phyloP scores from a whole-genome alignment of 495 filamentous ascomycete species.

The Haplographium delicatum region DNA sequence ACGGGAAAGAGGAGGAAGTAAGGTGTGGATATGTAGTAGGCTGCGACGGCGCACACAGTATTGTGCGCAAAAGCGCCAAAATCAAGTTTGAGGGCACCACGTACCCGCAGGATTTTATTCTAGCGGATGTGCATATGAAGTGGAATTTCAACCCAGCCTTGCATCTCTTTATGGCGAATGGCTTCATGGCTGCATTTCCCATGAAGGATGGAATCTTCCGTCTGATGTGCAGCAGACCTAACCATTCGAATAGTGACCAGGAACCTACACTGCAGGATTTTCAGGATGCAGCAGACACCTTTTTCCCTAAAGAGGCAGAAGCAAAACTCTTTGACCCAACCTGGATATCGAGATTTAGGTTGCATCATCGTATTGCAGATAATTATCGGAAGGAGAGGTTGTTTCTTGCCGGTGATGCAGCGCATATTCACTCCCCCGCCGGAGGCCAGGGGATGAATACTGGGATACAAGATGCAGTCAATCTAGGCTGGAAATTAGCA shows the following conservation, averaged over 20 bases:
- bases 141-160: conserved; percentile 28
- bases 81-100: conserved; percentile 38
- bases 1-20: conserved; percentile 23
- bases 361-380: conserved; percentile 21
- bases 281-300: neutral
- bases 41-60: conserved; percentile 41
- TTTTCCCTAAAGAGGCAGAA: conserved; percentile 4
- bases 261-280: conserved; percentile 13
- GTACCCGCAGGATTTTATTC: conserved; percentile 39
- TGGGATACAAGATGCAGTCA: conserved; percentile 42
- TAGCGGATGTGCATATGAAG: conserved; percentile 36
- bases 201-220: conserved; percentile 27
- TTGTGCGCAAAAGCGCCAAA: conserved; percentile 33
- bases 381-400: conserved; percentile 25
- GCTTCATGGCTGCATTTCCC: conserved; percentile 30
- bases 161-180: conserved; percentile 24
- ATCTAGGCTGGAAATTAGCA: conserved; percentile 44
- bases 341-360: conserved; percentile 14
- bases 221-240: conserved; percentile 23
- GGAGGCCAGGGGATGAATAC: conserved; percentile 47
- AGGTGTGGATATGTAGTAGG: conserved; percentile 38
- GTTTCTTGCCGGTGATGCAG: conserved; percentile 43
- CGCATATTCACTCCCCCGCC: conserved; percentile 44
- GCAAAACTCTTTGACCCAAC: conserved; percentile 5
- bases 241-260: neutral